These are phyloP conservation scores for Nectriaceae sp. DNA, from an alignment of 2,329 filamentous ascomycete genomes.

Conservation along the genomic window DNA sequence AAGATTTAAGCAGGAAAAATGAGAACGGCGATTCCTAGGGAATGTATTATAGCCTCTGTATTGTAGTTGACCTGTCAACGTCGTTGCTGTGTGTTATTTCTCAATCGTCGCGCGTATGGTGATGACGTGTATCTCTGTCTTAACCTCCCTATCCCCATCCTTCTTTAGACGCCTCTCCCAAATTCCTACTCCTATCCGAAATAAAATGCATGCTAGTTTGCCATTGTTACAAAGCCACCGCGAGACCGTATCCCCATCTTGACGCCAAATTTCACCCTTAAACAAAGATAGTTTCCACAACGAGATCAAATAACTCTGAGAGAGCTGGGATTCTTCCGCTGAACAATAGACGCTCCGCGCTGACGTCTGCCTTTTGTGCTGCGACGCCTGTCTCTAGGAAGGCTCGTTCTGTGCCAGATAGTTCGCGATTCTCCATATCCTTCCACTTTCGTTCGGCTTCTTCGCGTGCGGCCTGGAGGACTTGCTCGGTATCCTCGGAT, in stretches of 20 bases:
- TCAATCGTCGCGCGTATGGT: conserved; percentile 16
- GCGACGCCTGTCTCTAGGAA: conserved; percentile 58
- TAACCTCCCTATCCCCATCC: background rate
- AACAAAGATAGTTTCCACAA: conserved; percentile 47
- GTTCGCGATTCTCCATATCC: conserved; percentile 60
- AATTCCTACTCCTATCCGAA: conserved; percentile 16
- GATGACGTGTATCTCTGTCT: conserved; percentile 3
- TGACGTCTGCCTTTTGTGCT: conserved; percentile 22
- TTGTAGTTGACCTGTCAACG: conserved; percentile 22
- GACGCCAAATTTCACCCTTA: conserved; percentile 25
- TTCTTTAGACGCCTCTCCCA: background rate
- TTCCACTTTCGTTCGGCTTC: conserved; percentile 74
- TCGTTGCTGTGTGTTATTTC: conserved; percentile 7
- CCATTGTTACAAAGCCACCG: conserved; percentile 11
- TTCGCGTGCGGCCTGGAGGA: conserved; percentile 68
- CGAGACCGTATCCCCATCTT: conserved; percentile 12
- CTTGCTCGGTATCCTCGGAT: conserved; percentile 69
- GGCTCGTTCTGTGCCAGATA: conserved; percentile 56
- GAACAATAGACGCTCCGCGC: conserved; percentile 35
- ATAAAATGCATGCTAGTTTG: conserved; percentile 13
- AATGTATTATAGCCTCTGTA: conserved; percentile 28
- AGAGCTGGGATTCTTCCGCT: conserved; percentile 40
- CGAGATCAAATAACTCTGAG: conserved; percentile 46
- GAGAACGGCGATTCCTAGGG: conserved; percentile 15
- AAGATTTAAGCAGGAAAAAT: conserved; percentile 29